A percentile compares a stretch with the other conserved stretches of the same genome.
Conservation (phyloP, 2,329 filamentous ascomycete genomes). For the Sarocladiaceae sp. region DNA sequence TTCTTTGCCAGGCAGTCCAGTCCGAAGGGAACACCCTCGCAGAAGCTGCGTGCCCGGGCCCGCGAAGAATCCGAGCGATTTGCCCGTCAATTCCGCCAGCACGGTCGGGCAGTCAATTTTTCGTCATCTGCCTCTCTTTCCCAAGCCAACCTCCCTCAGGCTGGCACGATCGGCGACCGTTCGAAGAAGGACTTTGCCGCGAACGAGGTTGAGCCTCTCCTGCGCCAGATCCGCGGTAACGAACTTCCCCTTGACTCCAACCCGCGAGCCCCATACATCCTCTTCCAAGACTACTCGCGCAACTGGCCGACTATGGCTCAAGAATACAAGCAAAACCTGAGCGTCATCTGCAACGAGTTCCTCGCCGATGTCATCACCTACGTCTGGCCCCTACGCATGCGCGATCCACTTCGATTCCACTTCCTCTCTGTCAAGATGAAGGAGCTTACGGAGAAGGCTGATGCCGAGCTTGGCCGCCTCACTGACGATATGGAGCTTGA, state of each 20-base stretch:
- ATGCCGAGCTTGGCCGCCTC: conserved; percentile 38
- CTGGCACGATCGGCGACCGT: conserved; percentile 26
- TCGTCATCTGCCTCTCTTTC: conserved; percentile 16
- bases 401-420: conserved; percentile 40
- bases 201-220: conserved; percentile 41
- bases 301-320: conserved; percentile 46
- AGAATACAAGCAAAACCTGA: conserved; percentile 48
- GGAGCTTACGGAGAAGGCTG: conserved; percentile 38
- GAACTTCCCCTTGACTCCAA: conserved; percentile 48
- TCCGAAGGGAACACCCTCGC: conserved; percentile 43
- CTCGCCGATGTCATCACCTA: conserved; percentile 44
- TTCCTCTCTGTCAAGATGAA: conserved; percentile 45
- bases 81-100: conserved; percentile 39
- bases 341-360: conserved; percentile 49
- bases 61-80: conserved; percentile 47
- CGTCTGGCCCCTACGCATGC: conserved; percentile 45
- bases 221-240: conserved; percentile 44
- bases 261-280: conserved; percentile 45
- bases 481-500: conserved; percentile 46
- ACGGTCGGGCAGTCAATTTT: conserved; percentile 44
- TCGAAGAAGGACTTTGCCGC: conserved; percentile 42
- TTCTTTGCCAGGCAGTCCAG: conserved; percentile 45
- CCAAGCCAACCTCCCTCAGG: conserved; percentile 19
- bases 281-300: conserved; percentile 47
- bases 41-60: conserved; percentile 44